phyloP scores from a whole-genome alignment of 345 rosid species.

The Lepidium aucheri region DNA sequence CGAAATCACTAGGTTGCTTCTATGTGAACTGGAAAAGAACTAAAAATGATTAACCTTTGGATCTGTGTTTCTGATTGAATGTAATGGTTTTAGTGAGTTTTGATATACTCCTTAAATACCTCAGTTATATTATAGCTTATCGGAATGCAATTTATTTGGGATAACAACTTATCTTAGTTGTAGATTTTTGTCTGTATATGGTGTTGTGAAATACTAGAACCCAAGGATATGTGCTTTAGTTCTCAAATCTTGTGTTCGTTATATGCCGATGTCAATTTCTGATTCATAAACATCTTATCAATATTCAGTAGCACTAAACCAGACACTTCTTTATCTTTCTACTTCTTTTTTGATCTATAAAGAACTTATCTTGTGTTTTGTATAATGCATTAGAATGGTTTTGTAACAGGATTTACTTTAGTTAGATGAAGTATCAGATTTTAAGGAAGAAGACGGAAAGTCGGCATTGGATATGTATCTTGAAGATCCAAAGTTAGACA shows the following conservation, averaged over 20 bases:
- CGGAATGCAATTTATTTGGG: neutral
- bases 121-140: neutral
- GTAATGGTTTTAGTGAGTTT: neutral
- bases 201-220: neutral
- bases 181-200: neutral
- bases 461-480: no score
- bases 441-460: no score
- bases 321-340: neutral
- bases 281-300: neutral
- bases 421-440: no score
- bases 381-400: no score
- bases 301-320: slow-evolving; percentile 9
- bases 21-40: neutral
- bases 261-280: neutral
- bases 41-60: neutral
- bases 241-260: neutral
- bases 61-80: neutral
- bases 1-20: neutral
- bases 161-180: neutral
- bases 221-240: neutral
- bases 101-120: neutral
- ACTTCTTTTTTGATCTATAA: slow-evolving; percentile 10
- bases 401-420: no score
- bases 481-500: no score
- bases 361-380: no score